Conservation (phyloP, 2,329 filamentous ascomycete genomes). For the Stemphylium lycopersici region DNA sequence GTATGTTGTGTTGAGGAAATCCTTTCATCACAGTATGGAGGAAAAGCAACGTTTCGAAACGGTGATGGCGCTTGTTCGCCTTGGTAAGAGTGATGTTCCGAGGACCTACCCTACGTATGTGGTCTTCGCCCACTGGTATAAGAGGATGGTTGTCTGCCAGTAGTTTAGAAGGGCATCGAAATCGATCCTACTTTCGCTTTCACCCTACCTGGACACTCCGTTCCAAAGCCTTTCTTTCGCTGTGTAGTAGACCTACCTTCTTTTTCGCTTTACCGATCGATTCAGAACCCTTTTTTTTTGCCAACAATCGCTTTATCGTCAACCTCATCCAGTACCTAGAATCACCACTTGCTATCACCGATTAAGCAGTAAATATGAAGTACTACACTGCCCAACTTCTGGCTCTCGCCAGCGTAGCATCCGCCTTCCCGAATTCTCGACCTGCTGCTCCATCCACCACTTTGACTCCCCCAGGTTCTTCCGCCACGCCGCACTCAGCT, state of each 20-base stretch:
- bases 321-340: background rate
- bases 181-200: slow-evolving; percentile 15
- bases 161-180: slow-evolving; percentile 1
- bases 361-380: slow-evolving; percentile 29
- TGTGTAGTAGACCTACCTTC: slow-evolving; percentile 33
- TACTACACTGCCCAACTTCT: slow-evolving; percentile 25
- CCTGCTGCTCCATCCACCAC: too few species aligned
- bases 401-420: slow-evolving; percentile 27
- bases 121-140: background rate
- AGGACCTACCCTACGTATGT: background rate
- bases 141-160: background rate
- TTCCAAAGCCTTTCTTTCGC: slow-evolving; percentile 2
- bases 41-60: background rate
- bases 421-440: slow-evolving; percentile 30
- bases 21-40: background rate
- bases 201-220: background rate
- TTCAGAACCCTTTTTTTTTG: too few species aligned
- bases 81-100: background rate
- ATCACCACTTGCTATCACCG: background rate
- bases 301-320: background rate
- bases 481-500: slow-evolving; percentile 21
- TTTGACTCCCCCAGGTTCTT: slow-evolving; percentile 10
- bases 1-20: background rate
- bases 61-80: background rate
- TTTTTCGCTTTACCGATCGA: background rate